phyloP scores from a whole-genome alignment of 139 green algal genomes.

The Micractinium conductrix region DNA sequence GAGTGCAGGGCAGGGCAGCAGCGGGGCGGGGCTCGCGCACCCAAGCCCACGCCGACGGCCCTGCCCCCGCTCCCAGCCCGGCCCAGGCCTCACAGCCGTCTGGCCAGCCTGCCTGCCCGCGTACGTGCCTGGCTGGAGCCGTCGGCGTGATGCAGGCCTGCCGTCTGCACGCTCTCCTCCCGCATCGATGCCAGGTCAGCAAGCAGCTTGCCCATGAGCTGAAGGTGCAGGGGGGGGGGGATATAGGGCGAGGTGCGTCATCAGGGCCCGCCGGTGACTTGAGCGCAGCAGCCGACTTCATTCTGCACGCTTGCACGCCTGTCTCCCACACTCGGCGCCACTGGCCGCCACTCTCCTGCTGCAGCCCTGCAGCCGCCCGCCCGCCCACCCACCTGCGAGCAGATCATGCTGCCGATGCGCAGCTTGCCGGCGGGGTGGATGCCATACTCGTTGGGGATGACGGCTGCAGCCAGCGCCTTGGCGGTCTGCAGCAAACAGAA shows the following conservation, averaged over 20 bases:
- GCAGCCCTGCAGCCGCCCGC: background rate
- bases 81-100: too few species aligned
- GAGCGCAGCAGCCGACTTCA: too few species aligned
- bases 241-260: too few species aligned
- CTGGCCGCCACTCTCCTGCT: background rate
- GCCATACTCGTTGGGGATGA: constrained; percentile 93
- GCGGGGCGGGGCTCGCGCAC: too few species aligned
- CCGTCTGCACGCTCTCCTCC: constrained; percentile 74
- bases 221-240: too few species aligned
- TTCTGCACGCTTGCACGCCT: too few species aligned
- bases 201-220: constrained; percentile 94
- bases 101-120: background rate
- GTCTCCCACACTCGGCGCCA: too few species aligned
- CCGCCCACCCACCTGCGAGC: constrained; percentile 12
- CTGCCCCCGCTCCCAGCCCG: too few species aligned
- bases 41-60: too few species aligned
- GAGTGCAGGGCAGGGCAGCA: too few species aligned
- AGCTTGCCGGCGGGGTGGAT: constrained; percentile 76
- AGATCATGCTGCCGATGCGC: constrained; percentile 80
- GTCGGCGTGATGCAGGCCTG: constrained; percentile 36
- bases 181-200: constrained; percentile 90
- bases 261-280: too few species aligned
- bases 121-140: background rate
- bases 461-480: constrained; percentile 80
- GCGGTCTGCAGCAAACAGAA: too few species aligned